Evolutionary conservation across 306 rosid genomes (phyloP).

Genomic region (Albizia julibrissin): DNA sequence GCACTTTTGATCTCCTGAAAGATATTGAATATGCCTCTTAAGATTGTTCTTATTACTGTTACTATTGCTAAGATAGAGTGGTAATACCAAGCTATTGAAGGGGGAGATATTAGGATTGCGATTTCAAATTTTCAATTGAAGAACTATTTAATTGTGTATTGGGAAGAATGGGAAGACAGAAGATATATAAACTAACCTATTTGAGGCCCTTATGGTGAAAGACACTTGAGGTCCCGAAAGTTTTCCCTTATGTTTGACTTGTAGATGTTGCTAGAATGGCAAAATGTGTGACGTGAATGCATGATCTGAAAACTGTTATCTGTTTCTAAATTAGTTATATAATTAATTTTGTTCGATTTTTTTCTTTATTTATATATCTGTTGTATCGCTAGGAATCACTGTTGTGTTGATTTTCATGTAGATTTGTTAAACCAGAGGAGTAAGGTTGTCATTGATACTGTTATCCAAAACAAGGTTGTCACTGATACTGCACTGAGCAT

Average conservation of each 20-base stretch:
- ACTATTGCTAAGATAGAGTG: neutral
- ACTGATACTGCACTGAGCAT: conserved; percentile 68
- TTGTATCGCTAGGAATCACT: conserved; percentile 17
- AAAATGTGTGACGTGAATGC: neutral
- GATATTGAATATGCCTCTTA: neutral
- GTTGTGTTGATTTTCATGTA: conserved; percentile 30
- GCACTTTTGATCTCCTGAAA: too few relatives aligned
- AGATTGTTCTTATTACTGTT: neutral
- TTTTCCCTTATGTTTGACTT: neutral
- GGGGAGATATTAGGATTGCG: neutral
- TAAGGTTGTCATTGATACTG: conserved; percentile 33
- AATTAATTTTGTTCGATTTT: neutral
- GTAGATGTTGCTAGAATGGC: conserved; percentile 1
- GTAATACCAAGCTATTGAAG: neutral
- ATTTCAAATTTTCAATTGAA: neutral
- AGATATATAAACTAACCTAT: conserved; percentile 7
- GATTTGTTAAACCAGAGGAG: conserved; percentile 51
- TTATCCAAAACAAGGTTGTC: neutral
- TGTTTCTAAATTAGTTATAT: neutral
- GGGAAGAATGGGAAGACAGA: neutral
- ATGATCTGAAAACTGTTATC: neutral
- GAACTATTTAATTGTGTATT: neutral
- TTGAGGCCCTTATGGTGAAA: conserved; percentile 17
- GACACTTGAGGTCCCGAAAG: neutral
- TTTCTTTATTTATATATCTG: neutral